Conservation (phyloP, 176 grass and related monocot genomes). For the Phragmites australis region DNA sequence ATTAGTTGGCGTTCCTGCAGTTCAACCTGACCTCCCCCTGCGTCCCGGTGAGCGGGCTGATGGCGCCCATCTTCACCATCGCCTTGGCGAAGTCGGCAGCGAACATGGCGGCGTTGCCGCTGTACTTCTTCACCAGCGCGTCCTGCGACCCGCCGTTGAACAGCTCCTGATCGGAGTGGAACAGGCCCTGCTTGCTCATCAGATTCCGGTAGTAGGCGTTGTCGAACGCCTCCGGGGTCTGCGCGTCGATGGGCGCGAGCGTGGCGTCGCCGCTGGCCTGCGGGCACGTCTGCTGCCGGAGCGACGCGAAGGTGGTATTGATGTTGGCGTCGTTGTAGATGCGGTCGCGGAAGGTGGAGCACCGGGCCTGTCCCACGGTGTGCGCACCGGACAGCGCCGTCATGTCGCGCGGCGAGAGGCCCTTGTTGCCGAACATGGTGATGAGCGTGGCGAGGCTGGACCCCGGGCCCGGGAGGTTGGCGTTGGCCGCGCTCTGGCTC, state of each 20-base stretch:
- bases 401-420: constrained; percentile 57
- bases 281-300: constrained; percentile 59
- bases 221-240: constrained; percentile 61
- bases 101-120: constrained; percentile 31
- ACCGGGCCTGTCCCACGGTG: constrained; percentile 61
- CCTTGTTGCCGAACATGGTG: constrained; percentile 54
- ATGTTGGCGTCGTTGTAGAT: constrained; percentile 58
- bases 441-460: constrained; percentile 51
- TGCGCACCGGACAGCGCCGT: constrained; percentile 78
- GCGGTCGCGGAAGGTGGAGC: constrained; percentile 52
- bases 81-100: constrained; percentile 58
- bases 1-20: constrained; percentile 58
- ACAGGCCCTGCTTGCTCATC: constrained; percentile 25
- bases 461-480: constrained; percentile 48
- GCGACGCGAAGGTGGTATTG: constrained; percentile 49
- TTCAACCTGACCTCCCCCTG: constrained; percentile 58
- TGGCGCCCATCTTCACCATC: constrained; percentile 64
- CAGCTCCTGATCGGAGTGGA: constrained; percentile 76
- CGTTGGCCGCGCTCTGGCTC: constrained; percentile 67
- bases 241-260: constrained; percentile 57
- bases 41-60: constrained; percentile 47
- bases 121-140: constrained; percentile 52
- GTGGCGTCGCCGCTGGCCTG: constrained; percentile 34
- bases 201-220: constrained; percentile 65
- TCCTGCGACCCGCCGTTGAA: constrained; percentile 67